These are phyloP conservation scores for Batrachochytrium dendrobatidis DNA, from an alignment of 371 early-diverging fungal genomes.

Conservation along the genomic window DNA sequence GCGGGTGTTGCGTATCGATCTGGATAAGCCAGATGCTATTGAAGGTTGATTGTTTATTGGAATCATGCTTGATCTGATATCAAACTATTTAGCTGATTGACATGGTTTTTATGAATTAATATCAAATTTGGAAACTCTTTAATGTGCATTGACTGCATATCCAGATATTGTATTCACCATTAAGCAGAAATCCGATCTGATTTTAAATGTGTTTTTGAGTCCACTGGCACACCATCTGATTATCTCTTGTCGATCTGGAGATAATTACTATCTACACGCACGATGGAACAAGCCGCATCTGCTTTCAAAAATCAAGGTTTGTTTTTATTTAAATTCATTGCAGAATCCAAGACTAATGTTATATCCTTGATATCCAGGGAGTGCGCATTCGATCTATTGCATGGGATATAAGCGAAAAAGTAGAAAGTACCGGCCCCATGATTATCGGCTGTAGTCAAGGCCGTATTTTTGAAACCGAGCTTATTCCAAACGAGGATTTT, in stretches of 20 bases:
- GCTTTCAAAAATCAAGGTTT: conserved; percentile 55
- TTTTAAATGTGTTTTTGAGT: conserved; percentile 70
- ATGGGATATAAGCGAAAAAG: conserved; percentile 58
- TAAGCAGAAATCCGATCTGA: conserved; percentile 52
- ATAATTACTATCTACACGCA: conserved; percentile 76
- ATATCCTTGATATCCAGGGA: conserved; percentile 41
- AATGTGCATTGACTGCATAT: too few species aligned
- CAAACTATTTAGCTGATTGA: not conserved
- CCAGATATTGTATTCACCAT: conserved; percentile 71
- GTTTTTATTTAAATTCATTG: too few species aligned
- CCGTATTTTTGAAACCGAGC: conserved; percentile 72
- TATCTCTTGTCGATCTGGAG: conserved; percentile 75
- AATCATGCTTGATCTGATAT: not conserved
- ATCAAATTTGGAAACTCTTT: not conserved
- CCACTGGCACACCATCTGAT: conserved; percentile 82
- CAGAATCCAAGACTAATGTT: not conserved
- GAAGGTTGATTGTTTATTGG: conserved; percentile 40
- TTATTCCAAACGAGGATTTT: conserved; percentile 74
- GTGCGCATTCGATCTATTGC: conserved; percentile 75
- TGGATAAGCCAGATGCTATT: conserved; percentile 60
- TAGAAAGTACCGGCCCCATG: conserved; percentile 62
- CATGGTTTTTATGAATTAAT: not conserved
- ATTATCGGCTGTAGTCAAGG: conserved; percentile 80
- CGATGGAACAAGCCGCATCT: conserved; percentile 68
- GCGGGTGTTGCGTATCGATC: conserved; percentile 58